phyloP scores from a whole-genome alignment of 78 protist genomes.

The Mantamonas sphyraenae region DNA sequence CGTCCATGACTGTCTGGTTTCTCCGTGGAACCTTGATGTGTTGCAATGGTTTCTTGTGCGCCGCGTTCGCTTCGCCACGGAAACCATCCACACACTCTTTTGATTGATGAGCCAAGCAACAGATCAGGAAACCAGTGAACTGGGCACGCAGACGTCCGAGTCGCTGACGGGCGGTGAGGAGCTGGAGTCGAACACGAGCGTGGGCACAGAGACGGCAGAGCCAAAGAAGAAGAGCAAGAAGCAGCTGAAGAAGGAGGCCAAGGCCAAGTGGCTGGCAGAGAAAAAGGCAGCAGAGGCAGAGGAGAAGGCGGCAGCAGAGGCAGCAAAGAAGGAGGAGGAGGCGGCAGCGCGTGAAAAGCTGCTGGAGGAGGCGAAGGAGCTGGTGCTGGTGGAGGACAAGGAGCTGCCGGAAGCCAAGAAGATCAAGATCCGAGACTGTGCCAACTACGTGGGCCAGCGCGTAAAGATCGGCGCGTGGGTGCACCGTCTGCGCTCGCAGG shows the following conservation, averaged over 20 bases:
- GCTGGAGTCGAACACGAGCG: no score
- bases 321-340: background rate
- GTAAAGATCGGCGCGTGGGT: conserved; percentile 83
- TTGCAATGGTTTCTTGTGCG: no score
- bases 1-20: no score
- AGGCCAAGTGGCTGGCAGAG: background rate
- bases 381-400: conserved; percentile 13
- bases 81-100: no score
- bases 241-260: conserved; percentile 15
- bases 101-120: no score
- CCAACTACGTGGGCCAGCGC: conserved; percentile 39
- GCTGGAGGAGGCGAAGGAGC: background rate
- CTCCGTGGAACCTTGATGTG: no score
- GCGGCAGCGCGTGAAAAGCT: background rate
- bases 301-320: background rate
- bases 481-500: conserved; percentile 58
- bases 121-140: no score
- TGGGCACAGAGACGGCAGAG: no score
- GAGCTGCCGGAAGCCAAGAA: conserved; percentile 30
- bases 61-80: no score
- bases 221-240: background rate
- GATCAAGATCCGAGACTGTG: conserved; percentile 37
- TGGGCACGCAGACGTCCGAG: no score
- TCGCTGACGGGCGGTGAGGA: no score
- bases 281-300: background rate